These are phyloP conservation scores for Cyberlindnera meyerae DNA, from an alignment of 805 yeast species.

Conservation along the genomic window DNA sequence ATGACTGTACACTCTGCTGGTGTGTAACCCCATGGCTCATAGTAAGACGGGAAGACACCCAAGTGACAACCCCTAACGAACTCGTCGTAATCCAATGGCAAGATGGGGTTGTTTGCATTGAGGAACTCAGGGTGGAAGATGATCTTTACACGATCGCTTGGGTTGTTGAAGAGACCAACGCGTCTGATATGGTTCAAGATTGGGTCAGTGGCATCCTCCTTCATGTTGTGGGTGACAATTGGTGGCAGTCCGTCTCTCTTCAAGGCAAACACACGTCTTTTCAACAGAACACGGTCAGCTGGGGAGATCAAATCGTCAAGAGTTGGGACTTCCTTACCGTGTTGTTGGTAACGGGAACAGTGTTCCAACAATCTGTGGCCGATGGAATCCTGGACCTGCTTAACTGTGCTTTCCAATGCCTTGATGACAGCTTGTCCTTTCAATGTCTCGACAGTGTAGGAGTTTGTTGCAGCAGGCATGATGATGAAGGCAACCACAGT, in stretches of 20 bases:
- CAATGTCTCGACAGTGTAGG: slow-evolving; percentile 92
- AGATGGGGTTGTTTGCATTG: slow-evolving; percentile 89
- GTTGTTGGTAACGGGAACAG: slow-evolving; percentile 64
- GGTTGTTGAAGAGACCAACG: slow-evolving; percentile 84
- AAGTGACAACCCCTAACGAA: slow-evolving; percentile 96
- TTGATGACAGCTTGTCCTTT: slow-evolving; percentile 95
- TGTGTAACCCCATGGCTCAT: slow-evolving; percentile 99
- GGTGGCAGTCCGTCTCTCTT: slow-evolving; percentile 90
- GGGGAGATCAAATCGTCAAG: slow-evolving; percentile 81
- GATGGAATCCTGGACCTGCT: slow-evolving; percentile 79
- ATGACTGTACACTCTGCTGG: slow-evolving; percentile 99
- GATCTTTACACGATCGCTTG: slow-evolving; percentile 88
- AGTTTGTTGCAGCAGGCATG: slow-evolving; percentile 94
- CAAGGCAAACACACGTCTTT: slow-evolving; percentile 88
- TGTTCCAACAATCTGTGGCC: slow-evolving; percentile 88
- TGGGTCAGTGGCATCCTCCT: slow-evolving; percentile 87
- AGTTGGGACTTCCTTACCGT: slow-evolving; percentile 63
- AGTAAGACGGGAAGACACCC: slow-evolving; percentile 97
- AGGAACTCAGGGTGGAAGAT: slow-evolving; percentile 97
- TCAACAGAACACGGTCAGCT: slow-evolving; percentile 81
- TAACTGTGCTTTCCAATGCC: slow-evolving; percentile 83
- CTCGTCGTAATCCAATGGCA: slow-evolving; percentile 92
- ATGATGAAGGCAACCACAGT: slow-evolving; percentile 96
- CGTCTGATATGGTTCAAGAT: slow-evolving; percentile 86
- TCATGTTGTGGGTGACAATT: slow-evolving; percentile 95